Base-by-base conservation (phyloP, 331 rosid species). In the Acacia pycnantha region DNA sequence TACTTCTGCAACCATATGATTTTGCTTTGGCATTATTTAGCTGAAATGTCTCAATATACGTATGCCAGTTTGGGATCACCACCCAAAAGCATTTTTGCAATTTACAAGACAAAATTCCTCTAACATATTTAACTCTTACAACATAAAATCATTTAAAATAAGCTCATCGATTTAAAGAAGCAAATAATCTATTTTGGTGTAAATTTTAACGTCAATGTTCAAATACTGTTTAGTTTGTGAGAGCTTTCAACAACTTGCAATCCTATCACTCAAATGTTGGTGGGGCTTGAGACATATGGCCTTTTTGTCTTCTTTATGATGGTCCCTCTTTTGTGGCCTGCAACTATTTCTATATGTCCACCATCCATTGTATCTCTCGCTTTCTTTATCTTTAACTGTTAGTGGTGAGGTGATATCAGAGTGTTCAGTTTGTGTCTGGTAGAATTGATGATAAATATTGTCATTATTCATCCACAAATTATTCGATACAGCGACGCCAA, bases 351-450 rank as follows among this genome's bases (percentile, higher is more conserved):
- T 11, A 43, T 26, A 6, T 26, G 11, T 10, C 21, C 44, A 16
- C 67, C 50, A 71, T 22, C 82, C 73, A n/a, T 64, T 77, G 65
- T 26, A 33, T 68, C 70, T 46, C 31, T 74, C 72, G 24, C 73
- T 31, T 21, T 56, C 37, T 22, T 76, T 79, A 69, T 21, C 22
- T 33, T 51, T 70, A 75, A 59, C 19, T 5, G 35, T 29, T 77
- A 11, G 18, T 44, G 46, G 51, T 46, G 29, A 37, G 54, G 71
- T 27, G 66, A 66, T 66, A 24, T 71, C 68, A 12, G 46, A 26
- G 29, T 48, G 47, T 61, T 14, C 40, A 19, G 44, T 72, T 76
- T 76, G 5, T 37, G 33, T 67, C 80, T 77, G 37, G 62, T 54
- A 59, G 27, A 53, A 44, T 68, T 59, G n/a, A 64, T 67, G 3